Evolutionary conservation across 257 asterid species (phyloP).

Genomic region (Prunella vulgaris): DNA sequence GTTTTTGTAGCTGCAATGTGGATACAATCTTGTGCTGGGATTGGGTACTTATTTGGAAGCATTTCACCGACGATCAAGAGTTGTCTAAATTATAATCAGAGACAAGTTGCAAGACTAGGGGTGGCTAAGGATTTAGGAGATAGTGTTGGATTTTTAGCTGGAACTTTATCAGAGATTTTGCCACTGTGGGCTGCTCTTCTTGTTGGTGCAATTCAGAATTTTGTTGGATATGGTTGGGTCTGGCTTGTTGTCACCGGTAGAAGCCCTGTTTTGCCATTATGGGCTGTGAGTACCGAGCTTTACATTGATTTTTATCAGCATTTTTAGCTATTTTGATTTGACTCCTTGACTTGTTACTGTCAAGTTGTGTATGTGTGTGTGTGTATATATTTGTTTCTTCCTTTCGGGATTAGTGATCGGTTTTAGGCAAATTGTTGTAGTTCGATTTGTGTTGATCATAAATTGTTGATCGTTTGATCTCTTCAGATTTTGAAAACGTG

Average conservation of each 20-base stretch:
- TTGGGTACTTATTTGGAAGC: constrained; percentile 79
- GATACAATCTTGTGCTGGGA: constrained; percentile 84
- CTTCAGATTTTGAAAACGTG: not conserved
- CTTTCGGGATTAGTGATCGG: too few species aligned
- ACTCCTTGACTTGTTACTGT: not conserved
- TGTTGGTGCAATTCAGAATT: constrained; percentile 69
- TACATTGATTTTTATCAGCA: not conserved
- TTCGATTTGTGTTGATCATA: constrained; percentile 11
- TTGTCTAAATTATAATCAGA: constrained; percentile 56
- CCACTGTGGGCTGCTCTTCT: constrained; percentile 65
- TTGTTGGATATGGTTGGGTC: constrained; percentile 74
- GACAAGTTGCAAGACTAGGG: constrained; percentile 68
- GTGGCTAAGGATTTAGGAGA: constrained; percentile 89
- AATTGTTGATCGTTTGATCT: not conserved
- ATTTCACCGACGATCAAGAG: constrained; percentile 66
- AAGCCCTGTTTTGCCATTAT: constrained; percentile 58
- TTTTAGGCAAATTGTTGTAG: not conserved
- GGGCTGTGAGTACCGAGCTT: constrained; percentile 57
- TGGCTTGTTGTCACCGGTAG: constrained; percentile 56
- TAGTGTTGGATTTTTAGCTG: constrained; percentile 71
- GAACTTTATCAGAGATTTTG: constrained; percentile 52
- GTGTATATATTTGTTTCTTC: too few species aligned
- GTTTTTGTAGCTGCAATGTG: constrained; percentile 87
- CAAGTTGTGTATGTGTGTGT: not conserved
- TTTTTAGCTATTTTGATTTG: not conserved